Conservation (phyloP, 148 eudicot genomes). For the Chenopodium album region DNA sequence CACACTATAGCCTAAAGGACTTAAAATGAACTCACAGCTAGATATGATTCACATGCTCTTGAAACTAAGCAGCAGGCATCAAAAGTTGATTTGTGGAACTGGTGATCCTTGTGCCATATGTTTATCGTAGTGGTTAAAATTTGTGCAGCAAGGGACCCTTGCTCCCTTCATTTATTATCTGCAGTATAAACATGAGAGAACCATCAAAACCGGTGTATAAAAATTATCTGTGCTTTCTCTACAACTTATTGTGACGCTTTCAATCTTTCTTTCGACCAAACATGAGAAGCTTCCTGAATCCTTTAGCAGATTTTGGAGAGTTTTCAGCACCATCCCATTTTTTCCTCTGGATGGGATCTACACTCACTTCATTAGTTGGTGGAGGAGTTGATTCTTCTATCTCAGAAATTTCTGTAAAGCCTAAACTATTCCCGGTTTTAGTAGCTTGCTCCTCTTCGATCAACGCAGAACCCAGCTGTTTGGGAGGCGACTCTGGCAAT, state of each 20-base stretch:
- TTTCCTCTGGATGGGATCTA: constrained; percentile 49
- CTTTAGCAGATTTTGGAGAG: constrained; percentile 55
- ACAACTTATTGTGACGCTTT: neutral
- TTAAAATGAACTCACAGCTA: constrained; percentile 10
- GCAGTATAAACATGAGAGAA: constrained; percentile 22
- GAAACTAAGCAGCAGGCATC: constrained; percentile 14
- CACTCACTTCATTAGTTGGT: constrained; percentile 27
- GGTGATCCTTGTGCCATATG: constrained; percentile 13
- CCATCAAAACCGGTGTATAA: constrained; percentile 14
- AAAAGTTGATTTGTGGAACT: neutral
- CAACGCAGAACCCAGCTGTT: constrained; percentile 18
- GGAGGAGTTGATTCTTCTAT: constrained; percentile 54
- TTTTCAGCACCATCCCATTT: constrained; percentile 60
- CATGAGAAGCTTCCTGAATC: constrained; percentile 70
- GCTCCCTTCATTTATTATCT: constrained; percentile 13
- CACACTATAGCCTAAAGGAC: constrained; percentile 15
- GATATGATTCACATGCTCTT: constrained; percentile 13
- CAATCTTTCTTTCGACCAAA: constrained; percentile 58
- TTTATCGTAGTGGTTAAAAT: neutral
- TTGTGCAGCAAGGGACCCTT: constrained; percentile 12
- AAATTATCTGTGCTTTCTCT: neutral
- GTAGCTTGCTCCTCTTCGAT: constrained; percentile 21
- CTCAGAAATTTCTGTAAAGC: constrained; percentile 41
- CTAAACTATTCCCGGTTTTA: constrained; percentile 14
- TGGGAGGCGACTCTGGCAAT: constrained; percentile 32